Conservation (phyloP, 139 green algal species). For the Closterium sp. region DNA sequence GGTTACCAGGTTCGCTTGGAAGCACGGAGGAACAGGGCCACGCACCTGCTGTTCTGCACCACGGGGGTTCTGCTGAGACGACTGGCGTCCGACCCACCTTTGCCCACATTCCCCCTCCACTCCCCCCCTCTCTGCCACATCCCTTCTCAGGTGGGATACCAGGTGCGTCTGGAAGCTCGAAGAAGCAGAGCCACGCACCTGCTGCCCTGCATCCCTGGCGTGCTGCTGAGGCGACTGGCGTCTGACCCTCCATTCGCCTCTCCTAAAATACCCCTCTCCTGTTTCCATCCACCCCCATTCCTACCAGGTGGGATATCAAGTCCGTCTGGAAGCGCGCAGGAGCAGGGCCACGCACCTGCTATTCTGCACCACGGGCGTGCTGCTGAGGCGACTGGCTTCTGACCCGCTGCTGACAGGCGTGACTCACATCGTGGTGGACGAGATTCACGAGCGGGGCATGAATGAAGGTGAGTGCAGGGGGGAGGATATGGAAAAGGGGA, state of each 20-base stretch:
- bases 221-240: slow-evolving; percentile 73
- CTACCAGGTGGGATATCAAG: no score
- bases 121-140: no score
- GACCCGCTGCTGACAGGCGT: slow-evolving; percentile 54
- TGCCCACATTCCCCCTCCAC: neutral
- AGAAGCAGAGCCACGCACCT: slow-evolving; percentile 65
- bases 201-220: slow-evolving; percentile 80
- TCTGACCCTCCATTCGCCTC: no score
- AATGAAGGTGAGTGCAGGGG: no score
- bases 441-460: slow-evolving; percentile 80
- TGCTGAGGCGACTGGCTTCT: no score
- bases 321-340: neutral
- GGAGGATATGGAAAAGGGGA: no score
- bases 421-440: slow-evolving; percentile 76
- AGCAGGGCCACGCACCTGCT: no score
- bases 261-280: no score
- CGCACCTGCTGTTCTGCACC: slow-evolving; percentile 74
- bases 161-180: neutral
- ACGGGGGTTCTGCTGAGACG: neutral
- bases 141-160: no score
- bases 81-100: neutral
- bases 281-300: no score
- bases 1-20: no score
- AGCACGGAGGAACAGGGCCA: slow-evolving; percentile 49
- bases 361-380: no score